A percentile compares a stretch with the other conserved stretches of the same genome.
Evolutionary conservation across 768 basidiomycete genomes (phyloP).

Genomic region (Tulasnella sp.): DNA sequence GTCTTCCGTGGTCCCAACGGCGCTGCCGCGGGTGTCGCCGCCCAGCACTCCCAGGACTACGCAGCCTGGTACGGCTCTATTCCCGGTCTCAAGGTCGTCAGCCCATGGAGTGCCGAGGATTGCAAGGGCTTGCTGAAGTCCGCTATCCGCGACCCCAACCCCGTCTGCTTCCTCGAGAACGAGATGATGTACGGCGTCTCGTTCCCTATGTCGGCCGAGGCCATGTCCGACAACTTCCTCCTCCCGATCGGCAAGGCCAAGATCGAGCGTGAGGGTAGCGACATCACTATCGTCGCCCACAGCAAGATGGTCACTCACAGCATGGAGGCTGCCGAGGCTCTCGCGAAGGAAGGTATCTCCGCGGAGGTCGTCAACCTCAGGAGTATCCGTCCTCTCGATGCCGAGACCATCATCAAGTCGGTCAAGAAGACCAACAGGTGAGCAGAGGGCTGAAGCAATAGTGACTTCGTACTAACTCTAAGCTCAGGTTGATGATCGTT

Average conservation of each 20-base stretch:
- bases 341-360: constrained; percentile 94
- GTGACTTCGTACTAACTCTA: neutral
- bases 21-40: constrained; percentile 91
- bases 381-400: constrained; percentile 91
- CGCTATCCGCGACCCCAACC: constrained; percentile 97
- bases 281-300: constrained; percentile 94
- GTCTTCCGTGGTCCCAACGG: constrained; percentile 99
- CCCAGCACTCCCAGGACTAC: constrained; percentile 97
- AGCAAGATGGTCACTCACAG: constrained; percentile 96
- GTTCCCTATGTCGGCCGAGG: constrained; percentile 93
- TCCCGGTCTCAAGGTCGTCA: constrained; percentile 95
- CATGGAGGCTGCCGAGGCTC: constrained; percentile 83
- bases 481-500: constrained; percentile 67
- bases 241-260: constrained; percentile 97
- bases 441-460: constrained; percentile 15
- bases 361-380: constrained; percentile 98
- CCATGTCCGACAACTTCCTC: constrained; percentile 90
- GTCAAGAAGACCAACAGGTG: constrained; percentile 98
- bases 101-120: constrained; percentile 97
- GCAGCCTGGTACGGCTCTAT: constrained; percentile 89
- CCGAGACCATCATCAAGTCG: constrained; percentile 90
- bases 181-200: constrained; percentile 97
- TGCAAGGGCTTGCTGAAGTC: constrained; percentile 98
- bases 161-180: constrained; percentile 97
- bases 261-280: constrained; percentile 83